A percentile compares a stretch with the other conserved stretches of the same genome.
Conservation (phyloP, 805 yeast species). For the Yamadazyma sp. region DNA sequence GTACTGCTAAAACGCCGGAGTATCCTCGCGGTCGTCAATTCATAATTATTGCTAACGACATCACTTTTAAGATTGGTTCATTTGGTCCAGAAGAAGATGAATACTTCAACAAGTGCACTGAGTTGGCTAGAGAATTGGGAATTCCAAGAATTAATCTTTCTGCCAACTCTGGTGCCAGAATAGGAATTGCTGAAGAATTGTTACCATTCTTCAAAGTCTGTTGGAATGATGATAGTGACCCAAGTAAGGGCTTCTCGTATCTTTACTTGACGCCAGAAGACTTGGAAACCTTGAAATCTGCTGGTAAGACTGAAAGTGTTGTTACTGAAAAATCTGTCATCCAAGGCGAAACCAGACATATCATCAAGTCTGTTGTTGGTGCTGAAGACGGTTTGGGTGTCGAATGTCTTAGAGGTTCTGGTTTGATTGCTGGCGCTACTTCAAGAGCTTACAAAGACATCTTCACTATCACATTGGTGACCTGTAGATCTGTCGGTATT, state of each 20-base stretch:
- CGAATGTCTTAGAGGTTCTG: constrained; percentile 97
- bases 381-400: constrained; percentile 97
- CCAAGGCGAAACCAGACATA: constrained; percentile 77
- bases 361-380: constrained; percentile 86
- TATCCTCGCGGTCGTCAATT: constrained; percentile 95
- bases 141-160: constrained; percentile 94
- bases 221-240: constrained; percentile 79
- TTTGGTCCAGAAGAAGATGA: constrained; percentile 96
- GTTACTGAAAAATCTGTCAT: constrained; percentile 79
- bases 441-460: constrained; percentile 97
- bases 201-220: constrained; percentile 86
- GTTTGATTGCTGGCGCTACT: constrained; percentile 98
- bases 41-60: constrained; percentile 92
- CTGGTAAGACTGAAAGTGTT: constrained; percentile 61
- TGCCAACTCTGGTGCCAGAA: constrained; percentile 99
- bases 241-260: constrained; percentile 86
- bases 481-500: constrained; percentile 99
- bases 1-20: constrained; percentile 91
- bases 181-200: constrained; percentile 96
- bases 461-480: constrained; percentile 95
- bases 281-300: constrained; percentile 51
- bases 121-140: constrained; percentile 84
- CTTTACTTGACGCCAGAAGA: constrained; percentile 77
- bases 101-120: constrained; percentile 90
- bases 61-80: constrained; percentile 97